Conservation (phyloP, 192 early-diverging fungal species). For the Helicostylum pulchrum region DNA sequence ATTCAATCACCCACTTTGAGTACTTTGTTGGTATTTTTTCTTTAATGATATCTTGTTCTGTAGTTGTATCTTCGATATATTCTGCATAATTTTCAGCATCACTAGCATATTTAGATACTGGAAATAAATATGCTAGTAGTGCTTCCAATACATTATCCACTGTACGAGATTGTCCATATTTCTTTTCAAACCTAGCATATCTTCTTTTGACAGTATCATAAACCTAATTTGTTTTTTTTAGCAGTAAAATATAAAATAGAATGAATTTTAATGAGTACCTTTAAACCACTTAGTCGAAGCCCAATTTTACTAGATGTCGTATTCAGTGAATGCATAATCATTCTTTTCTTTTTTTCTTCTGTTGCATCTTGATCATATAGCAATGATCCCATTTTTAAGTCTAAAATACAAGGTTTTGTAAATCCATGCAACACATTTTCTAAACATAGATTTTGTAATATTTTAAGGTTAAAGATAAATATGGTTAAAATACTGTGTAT, state of each 20-base stretch:
- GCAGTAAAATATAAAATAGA: neutral
- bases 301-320: slow-evolving; percentile 70
- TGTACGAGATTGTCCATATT: slow-evolving; percentile 55
- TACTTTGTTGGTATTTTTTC: slow-evolving; percentile 44
- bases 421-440: slow-evolving; percentile 75
- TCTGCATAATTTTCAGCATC: neutral
- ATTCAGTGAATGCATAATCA: slow-evolving; percentile 57
- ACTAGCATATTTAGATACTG: slow-evolving; percentile 2
- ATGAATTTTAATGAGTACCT: slow-evolving; percentile 36
- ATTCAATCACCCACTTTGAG: slow-evolving; percentile 52
- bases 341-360: slow-evolving; percentile 65
- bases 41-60: neutral
- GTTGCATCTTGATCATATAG: slow-evolving; percentile 72
- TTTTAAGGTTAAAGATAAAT: slow-evolving; percentile 2
- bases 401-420: slow-evolving; percentile 72
- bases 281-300: slow-evolving; percentile 69
- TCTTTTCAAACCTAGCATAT: slow-evolving; percentile 45
- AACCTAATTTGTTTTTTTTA: slow-evolving; percentile 37
- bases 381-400: slow-evolving; percentile 83
- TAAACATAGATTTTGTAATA: slow-evolving; percentile 57
- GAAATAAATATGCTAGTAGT: slow-evolving; percentile 60
- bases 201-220: slow-evolving; percentile 41
- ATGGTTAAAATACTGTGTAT: neutral
- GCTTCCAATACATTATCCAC: slow-evolving; percentile 52
- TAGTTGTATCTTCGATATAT: neutral